These are phyloP conservation scores for Cladochytrium replicatum DNA, from an alignment of 192 early-diverging fungal species.

Conservation along the genomic window DNA sequence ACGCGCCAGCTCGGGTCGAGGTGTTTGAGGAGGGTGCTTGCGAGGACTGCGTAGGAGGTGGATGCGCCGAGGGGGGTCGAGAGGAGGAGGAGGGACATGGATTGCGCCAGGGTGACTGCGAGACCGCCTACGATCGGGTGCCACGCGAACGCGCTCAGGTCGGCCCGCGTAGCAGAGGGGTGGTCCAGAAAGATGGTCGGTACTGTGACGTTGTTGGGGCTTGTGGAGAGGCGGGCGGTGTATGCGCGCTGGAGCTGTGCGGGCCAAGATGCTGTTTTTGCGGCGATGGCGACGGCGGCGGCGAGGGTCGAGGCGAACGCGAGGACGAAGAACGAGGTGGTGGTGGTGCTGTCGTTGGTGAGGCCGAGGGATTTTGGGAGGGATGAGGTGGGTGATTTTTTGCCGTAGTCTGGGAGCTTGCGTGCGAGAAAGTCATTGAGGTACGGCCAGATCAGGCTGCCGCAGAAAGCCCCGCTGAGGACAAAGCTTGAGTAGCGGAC, in stretches of 20 bases:
- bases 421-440: too few species aligned
- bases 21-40: not conserved
- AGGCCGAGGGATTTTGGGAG: too few species aligned
- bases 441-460: constrained; percentile 12
- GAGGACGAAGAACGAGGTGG: not conserved
- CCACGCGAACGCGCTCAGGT: constrained; percentile 20
- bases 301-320: not conserved
- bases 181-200: not conserved
- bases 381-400: too few species aligned
- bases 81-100: constrained; percentile 2
- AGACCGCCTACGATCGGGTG: constrained; percentile 15
- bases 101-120: constrained; percentile 8
- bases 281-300: not conserved
- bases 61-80: constrained; percentile 7
- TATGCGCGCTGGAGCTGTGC: not conserved
- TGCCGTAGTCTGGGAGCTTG: too few species aligned
- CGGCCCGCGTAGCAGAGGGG: too few species aligned
- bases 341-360: too few species aligned
- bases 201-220: not conserved
- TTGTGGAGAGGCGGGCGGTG: not conserved
- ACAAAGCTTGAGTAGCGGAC: constrained; percentile 1
- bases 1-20: constrained; percentile 16
- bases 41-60: constrained; percentile 9
- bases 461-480: constrained; percentile 13
- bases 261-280: not conserved